Conservation (phyloP, 257 asterid species). For the Solanum corneliomulleri region DNA sequence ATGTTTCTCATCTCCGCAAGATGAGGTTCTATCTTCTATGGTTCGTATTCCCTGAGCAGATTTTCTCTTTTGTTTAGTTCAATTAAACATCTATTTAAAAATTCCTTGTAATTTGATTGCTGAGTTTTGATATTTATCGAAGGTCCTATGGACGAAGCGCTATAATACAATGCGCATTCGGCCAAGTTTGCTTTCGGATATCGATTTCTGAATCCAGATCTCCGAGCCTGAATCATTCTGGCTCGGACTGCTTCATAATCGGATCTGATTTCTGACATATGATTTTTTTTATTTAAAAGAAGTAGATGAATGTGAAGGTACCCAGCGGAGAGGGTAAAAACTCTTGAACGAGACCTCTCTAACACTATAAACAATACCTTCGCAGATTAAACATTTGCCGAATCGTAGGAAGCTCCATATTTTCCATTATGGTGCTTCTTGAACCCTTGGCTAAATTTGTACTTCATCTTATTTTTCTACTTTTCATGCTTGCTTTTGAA, state of each 20-base stretch:
- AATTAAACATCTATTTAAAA: background rate
- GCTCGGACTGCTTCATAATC: constrained; percentile 27
- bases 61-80: background rate
- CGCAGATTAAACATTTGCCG: constrained; percentile 41
- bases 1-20: constrained; percentile 20
- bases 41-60: constrained; percentile 95
- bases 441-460: constrained; percentile 46
- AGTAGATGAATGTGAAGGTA: constrained; percentile 35
- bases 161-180: constrained; percentile 29
- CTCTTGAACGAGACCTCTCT: constrained; percentile 61
- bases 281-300: background rate
- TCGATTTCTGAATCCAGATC: constrained; percentile 28
- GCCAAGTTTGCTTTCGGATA: constrained; percentile 93
- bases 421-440: constrained; percentile 30
- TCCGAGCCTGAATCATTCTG: constrained; percentile 17
- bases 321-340: constrained; percentile 69
- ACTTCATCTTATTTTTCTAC: background rate
- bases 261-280: background rate
- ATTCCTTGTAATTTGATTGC: background rate
- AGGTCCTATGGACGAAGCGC: constrained; percentile 86
- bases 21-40: constrained; percentile 29
- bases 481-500: background rate
- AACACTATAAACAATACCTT: constrained; percentile 38
- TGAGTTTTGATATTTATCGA: constrained; percentile 8
- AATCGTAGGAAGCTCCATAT: constrained; percentile 34